phyloP scores from a whole-genome alignment of 768 basidiomycete species.

The Paxillus involutus region DNA sequence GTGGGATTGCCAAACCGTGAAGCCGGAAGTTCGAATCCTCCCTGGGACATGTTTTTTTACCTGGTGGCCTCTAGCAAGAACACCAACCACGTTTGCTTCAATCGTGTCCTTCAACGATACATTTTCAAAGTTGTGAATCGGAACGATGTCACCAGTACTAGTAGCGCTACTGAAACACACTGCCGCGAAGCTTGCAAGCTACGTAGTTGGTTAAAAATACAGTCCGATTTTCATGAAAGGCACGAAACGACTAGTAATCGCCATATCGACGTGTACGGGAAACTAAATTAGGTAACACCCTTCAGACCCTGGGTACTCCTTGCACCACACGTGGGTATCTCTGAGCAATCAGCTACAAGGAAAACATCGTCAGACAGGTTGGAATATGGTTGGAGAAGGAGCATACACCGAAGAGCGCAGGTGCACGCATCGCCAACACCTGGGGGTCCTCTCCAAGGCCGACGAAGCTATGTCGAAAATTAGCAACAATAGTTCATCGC shows the following conservation, averaged over 20 bases:
- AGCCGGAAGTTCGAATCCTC: conserved; percentile 43
- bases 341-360: conserved; percentile 56
- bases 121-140: too few species aligned
- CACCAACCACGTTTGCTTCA: too few species aligned
- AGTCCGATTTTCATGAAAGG: too few species aligned
- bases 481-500: background rate
- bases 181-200: too few species aligned
- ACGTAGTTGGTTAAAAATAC: too few species aligned
- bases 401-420: conserved; percentile 63
- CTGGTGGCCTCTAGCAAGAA: background rate
- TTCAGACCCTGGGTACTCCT: conserved; percentile 45
- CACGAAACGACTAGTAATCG: background rate
- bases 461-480: conserved; percentile 55
- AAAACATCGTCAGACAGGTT: conserved; percentile 1
- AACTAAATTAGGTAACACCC: too few species aligned
- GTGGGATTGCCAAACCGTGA: conserved; percentile 36
- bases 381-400: background rate
- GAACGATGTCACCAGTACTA: too few species aligned
- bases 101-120: too few species aligned
- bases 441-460: conserved; percentile 84
- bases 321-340: conserved; percentile 70
- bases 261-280: background rate
- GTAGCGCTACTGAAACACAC: too few species aligned
- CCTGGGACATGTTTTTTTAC: conserved; percentile 22
- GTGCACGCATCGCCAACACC: conserved; percentile 70